Evolutionary conservation across 805 yeast genomes (phyloP).

Genomic region (Myxozyma melibiosi): DNA sequence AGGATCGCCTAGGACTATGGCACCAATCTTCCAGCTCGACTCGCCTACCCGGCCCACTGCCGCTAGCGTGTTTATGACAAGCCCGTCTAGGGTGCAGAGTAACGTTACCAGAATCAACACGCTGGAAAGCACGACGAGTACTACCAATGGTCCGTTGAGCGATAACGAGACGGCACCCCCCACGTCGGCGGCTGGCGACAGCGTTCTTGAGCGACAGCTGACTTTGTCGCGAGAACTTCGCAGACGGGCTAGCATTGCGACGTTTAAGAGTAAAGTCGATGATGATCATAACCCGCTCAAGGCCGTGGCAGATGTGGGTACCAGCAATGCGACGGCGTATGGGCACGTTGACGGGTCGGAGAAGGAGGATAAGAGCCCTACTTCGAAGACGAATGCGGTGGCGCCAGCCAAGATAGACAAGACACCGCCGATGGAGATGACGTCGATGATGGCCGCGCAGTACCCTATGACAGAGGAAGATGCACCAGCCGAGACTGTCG

Average conservation of each 20-base stretch:
- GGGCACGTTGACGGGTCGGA: constrained; percentile 28
- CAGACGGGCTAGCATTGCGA: constrained; percentile 20
- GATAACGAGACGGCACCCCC: neutral
- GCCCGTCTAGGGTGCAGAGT: constrained; percentile 19
- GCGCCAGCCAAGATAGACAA: neutral
- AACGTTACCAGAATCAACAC: constrained; percentile 14
- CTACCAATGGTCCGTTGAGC: neutral
- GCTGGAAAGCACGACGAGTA: constrained; percentile 1
- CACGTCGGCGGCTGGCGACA: constrained; percentile 10
- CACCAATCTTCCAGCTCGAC: constrained; percentile 23
- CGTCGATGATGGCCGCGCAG: constrained; percentile 1
- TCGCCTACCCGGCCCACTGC: constrained; percentile 21
- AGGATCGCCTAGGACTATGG: constrained; percentile 32
- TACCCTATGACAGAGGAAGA: constrained; percentile 1
- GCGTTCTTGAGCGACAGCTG: constrained; percentile 16
- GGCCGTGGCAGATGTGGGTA: constrained; percentile 31
- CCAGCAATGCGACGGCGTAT: constrained; percentile 28
- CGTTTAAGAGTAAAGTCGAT: constrained; percentile 15
- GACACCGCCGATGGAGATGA: constrained; percentile 9
- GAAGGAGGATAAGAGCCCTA: neutral
- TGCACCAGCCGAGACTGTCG: constrained; percentile 9
- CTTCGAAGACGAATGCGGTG: neutral
- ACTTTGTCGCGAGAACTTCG: constrained; percentile 24
- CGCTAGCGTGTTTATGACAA: constrained; percentile 19
- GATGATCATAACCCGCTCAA: constrained; percentile 18